phyloP scores from a whole-genome alignment of 2,329 filamentous ascomycete species.

The Fusarium austroafricanum region DNA sequence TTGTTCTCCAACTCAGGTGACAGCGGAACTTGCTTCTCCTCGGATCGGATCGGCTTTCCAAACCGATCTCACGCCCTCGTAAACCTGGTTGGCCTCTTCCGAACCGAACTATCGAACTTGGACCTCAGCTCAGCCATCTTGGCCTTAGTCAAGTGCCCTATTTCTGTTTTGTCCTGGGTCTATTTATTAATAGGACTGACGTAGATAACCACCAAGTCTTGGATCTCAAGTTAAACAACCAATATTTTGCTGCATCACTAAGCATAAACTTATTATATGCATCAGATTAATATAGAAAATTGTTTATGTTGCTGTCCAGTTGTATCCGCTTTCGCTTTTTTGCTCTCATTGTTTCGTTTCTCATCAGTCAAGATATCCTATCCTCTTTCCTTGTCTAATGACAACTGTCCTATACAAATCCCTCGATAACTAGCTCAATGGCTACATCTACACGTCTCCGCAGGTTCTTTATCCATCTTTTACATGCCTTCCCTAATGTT shows the following conservation, averaged over 20 bases:
- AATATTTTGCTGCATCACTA: not conserved
- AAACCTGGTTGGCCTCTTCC: not conserved
- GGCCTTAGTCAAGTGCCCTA: not conserved
- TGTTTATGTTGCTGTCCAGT: conserved; percentile 5
- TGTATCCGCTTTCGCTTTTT: conserved; percentile 15
- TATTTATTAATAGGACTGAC: not conserved
- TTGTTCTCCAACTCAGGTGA: not conserved
- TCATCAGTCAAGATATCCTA: conserved; percentile 32
- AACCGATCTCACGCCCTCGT: not conserved
- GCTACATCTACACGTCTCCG: conserved; percentile 14
- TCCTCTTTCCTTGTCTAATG: conserved; percentile 17
- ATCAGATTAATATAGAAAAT: not conserved
- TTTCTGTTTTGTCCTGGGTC: not conserved
- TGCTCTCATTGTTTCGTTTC: conserved; percentile 34
- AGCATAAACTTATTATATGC: not conserved
- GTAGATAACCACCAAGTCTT: not conserved
- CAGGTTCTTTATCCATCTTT: conserved; percentile 16
- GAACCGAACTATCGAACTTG: conserved; percentile 18
- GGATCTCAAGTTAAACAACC: not conserved
- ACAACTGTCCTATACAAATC: conserved; percentile 9
- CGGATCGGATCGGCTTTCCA: conserved; percentile 18
- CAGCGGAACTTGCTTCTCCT: not conserved
- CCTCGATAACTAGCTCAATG: conserved; percentile 8
- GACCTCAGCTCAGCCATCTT: not conserved
- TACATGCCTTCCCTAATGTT: conserved; percentile 38